Base-by-base conservation (phyloP, 495 filamentous ascomycete species). In the Aspergillus bertholletiae region DNA sequence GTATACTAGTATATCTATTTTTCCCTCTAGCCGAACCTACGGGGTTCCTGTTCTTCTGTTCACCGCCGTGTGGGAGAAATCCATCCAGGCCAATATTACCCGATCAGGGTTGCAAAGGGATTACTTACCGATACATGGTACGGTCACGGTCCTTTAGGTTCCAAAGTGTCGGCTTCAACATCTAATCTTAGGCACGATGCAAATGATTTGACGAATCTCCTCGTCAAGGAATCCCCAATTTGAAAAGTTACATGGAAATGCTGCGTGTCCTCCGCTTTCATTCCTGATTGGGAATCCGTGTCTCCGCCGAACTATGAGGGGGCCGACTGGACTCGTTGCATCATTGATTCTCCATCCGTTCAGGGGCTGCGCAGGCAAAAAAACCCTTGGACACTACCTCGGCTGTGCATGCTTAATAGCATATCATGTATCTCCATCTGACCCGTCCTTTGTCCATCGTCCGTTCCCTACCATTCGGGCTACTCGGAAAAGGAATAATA, bases 31-130 rank as follows among this genome's bases (percentile, higher is more conserved):
- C n/a, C n/a, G n/a, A n/a, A n/a, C n/a, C n/a, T n/a, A n/a, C n/a
- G n/a, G n/a, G n/a, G n/a, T n/a, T n/a, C n/a, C n/a, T n/a, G n/a
- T n/a, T n/a, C n/a, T n/a, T 11, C 7, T 37, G 2, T 37, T 37
- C 11, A 3, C 13, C 34, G 34, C 17, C 34, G 17, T 15, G 1
- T n/a, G n/a, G n/a, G n/a, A n/a, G n/a, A n/a, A n/a, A n/a, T n/a
- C n/a, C n/a, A n/a, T n/a, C n/a, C n/a, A n/a, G n/a, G n/a, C 39
- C 39, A 43, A 43, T 43, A 43, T 43, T 43, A 43, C 39, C 39
- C 20, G 39, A 43, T 43, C 11, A 5, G 39, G 39, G 2, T 21
- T 43, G 39, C 13, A n/a, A 22, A 17, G 1, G 39, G 39, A 43
- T 18, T 8, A 28, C n/a, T n/a, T n/a, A 8, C 26, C 8, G 26